Conservation (phyloP, 805 yeast species). For the Wickerhamomyces tratensis region DNA sequence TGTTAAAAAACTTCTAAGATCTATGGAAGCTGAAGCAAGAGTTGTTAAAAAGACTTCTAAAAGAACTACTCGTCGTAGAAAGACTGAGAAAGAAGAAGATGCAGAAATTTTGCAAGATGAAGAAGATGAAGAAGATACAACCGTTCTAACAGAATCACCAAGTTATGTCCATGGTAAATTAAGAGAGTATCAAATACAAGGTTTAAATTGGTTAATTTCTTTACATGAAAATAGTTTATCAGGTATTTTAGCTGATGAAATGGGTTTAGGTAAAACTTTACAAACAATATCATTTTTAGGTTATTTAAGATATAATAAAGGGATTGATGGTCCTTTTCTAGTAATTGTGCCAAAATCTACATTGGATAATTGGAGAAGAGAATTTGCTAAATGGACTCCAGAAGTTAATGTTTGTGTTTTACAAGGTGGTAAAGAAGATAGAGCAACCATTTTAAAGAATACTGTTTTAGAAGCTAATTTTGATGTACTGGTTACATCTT, state of each 20-base stretch:
- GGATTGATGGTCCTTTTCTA: slow-evolving; percentile 82
- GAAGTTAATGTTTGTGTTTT: slow-evolving; percentile 78
- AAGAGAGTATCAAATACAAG: slow-evolving; percentile 90
- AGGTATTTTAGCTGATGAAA: slow-evolving; percentile 95
- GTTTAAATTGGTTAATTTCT: slow-evolving; percentile 89
- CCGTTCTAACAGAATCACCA: slow-evolving; percentile 83
- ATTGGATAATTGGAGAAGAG: slow-evolving; percentile 92
- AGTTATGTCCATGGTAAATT: slow-evolving; percentile 65
- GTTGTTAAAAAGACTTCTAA: slow-evolving; percentile 21
- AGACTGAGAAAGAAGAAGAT: slow-evolving; percentile 93
- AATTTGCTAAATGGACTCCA: slow-evolving; percentile 93
- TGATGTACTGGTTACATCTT: slow-evolving; percentile 86
- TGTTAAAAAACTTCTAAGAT: slow-evolving; percentile 50
- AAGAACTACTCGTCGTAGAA: slow-evolving; percentile 49
- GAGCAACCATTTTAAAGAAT: slow-evolving; percentile 50
- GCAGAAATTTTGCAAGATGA: slow-evolving; percentile 84
- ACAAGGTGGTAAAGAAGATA: slow-evolving; percentile 84
- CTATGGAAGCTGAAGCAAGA: slow-evolving; percentile 40
- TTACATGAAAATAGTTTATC: slow-evolving; percentile 80
- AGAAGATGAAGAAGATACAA: slow-evolving; percentile 50
- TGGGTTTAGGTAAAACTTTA: slow-evolving; percentile 95
- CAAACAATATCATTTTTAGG: slow-evolving; percentile 93
- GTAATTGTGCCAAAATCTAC: slow-evolving; percentile 95
- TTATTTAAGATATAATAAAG: slow-evolving; percentile 66
- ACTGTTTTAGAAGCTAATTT: slow-evolving; percentile 63